A percentile compares a stretch with the other conserved stretches of the same genome.
phyloP scores from a whole-genome alignment of 129 eudicot species.

The Flaveria ramosissima region DNA sequence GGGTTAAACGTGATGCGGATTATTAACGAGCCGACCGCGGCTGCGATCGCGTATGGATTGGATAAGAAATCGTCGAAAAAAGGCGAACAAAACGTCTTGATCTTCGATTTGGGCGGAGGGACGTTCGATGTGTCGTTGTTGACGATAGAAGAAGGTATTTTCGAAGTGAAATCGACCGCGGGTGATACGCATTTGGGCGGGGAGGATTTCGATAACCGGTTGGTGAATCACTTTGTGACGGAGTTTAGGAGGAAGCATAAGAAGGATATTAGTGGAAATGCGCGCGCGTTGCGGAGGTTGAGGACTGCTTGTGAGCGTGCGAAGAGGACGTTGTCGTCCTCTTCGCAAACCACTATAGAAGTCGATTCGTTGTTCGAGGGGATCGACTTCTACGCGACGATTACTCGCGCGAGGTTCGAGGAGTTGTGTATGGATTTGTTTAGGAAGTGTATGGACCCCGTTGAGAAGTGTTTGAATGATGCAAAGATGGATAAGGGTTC shows the following conservation, averaged over 20 bases:
- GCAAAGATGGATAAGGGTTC: conserved; percentile 66
- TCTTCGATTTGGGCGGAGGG: conserved; percentile 78
- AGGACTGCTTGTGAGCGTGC: conserved; percentile 81
- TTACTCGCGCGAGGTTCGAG: conserved; percentile 74
- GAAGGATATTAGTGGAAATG: conserved; percentile 74
- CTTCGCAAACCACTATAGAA: conserved; percentile 70
- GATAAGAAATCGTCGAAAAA: conserved; percentile 45
- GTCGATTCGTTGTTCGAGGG: conserved; percentile 71
- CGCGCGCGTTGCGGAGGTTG: conserved; percentile 60
- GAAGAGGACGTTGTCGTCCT: conserved; percentile 53
- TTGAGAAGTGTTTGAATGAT: conserved; percentile 65
- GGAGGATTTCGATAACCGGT: conserved; percentile 72
- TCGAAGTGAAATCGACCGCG: conserved; percentile 80
- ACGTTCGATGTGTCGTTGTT: conserved; percentile 73
- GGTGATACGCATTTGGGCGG: conserved; percentile 87
- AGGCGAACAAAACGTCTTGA: conserved; percentile 68
- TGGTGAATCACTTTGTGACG: conserved; percentile 68
- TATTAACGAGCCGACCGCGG: conserved; percentile 82
- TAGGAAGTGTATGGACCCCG: conserved; percentile 76
- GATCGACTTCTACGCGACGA: conserved; percentile 62
- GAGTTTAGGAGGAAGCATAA: conserved; percentile 65
- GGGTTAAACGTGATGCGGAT: conserved; percentile 73
- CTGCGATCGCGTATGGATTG: conserved; percentile 78
- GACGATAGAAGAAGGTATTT: conserved; percentile 81
- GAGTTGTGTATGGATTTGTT: conserved; percentile 68